These are phyloP conservation scores for Suillus tomentosus DNA, from an alignment of 768 basidiomycete genomes.

Conservation along the genomic window DNA sequence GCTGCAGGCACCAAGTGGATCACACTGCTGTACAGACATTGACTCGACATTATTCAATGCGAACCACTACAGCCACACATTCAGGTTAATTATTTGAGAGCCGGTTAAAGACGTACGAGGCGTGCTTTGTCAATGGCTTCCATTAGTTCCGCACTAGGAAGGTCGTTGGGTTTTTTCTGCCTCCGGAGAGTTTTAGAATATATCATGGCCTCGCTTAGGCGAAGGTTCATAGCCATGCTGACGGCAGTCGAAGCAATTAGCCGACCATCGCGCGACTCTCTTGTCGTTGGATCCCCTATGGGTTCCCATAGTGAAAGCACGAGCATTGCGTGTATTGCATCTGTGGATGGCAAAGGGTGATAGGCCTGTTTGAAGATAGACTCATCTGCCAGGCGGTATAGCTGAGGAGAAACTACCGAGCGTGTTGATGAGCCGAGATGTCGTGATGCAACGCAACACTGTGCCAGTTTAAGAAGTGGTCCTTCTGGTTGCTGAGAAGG, in stretches of 20 bases:
- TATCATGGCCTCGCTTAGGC: constrained; percentile 39
- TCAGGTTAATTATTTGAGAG: constrained; percentile 19
- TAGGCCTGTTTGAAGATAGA: constrained; percentile 42
- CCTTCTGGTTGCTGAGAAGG: constrained; percentile 32
- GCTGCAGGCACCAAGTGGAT: constrained; percentile 5
- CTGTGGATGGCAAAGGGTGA: constrained; percentile 42
- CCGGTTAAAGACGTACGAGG: constrained; percentile 32
- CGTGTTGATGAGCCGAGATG: constrained; percentile 41
- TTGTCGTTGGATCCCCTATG: constrained; percentile 34
- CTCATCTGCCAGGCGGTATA: constrained; percentile 45
- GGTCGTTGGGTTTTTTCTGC: constrained; percentile 30
- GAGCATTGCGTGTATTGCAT: constrained; percentile 43
- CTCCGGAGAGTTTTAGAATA: constrained; percentile 33
- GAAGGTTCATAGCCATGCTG: constrained; percentile 49
- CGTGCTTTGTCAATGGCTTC: constrained; percentile 41
- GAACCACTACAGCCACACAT: constrained; percentile 37
- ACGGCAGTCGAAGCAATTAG: constrained; percentile 44
- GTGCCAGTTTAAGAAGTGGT: constrained; percentile 43
- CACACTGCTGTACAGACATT: constrained; percentile 30
- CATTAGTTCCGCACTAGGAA: constrained; percentile 29
- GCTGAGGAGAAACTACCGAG: constrained; percentile 38
- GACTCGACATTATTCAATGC: constrained; percentile 40
- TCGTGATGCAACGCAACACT: constrained; percentile 48
- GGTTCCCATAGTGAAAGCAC: constrained; percentile 49
- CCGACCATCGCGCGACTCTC: constrained; percentile 40